These are phyloP conservation scores for Rhizopus arrhizus DNA, from an alignment of 371 early-diverging fungal genomes.

Conservation along the genomic window DNA sequence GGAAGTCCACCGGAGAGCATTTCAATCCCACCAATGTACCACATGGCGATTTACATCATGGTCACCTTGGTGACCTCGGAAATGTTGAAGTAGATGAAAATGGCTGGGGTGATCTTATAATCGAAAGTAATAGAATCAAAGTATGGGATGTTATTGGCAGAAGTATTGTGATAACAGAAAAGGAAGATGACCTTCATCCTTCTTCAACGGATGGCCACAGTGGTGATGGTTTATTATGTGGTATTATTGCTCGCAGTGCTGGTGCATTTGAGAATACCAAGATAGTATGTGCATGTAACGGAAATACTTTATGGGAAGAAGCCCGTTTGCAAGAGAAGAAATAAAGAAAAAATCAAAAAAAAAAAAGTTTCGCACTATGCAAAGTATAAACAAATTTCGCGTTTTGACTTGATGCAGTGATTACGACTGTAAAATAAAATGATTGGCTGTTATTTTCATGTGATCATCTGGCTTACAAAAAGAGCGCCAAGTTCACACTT, in stretches of 20 bases:
- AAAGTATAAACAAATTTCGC: background rate
- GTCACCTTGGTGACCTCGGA: slow-evolving; percentile 72
- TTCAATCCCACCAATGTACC: slow-evolving; percentile 58
- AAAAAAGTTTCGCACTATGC: background rate
- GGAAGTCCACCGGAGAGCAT: slow-evolving; percentile 60
- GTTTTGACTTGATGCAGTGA: background rate
- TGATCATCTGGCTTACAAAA: slow-evolving; percentile 4
- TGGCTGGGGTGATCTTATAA: slow-evolving; percentile 76
- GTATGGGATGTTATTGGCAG: slow-evolving; percentile 90
- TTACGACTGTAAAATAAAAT: background rate
- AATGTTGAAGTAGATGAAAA: slow-evolving; percentile 67
- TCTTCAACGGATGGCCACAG: slow-evolving; percentile 58
- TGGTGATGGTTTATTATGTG: slow-evolving; percentile 73
- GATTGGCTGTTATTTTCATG: slow-evolving; percentile 1
- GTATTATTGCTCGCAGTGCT: slow-evolving; percentile 87
- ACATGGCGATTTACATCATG: slow-evolving; percentile 58
- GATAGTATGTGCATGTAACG: slow-evolving; percentile 84
- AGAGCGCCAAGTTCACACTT: background rate
- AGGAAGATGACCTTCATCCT: slow-evolving; percentile 49
- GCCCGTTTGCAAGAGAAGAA: slow-evolving; percentile 39
- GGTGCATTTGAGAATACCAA: slow-evolving; percentile 90
- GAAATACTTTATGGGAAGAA: slow-evolving; percentile 89
- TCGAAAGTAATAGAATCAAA: slow-evolving; percentile 71
- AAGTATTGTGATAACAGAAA: slow-evolving; percentile 71
- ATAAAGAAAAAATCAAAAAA: background rate